Base-by-base conservation (phyloP, 106 monocot genomes). In the Acanthochlamys bracteata region DNA sequence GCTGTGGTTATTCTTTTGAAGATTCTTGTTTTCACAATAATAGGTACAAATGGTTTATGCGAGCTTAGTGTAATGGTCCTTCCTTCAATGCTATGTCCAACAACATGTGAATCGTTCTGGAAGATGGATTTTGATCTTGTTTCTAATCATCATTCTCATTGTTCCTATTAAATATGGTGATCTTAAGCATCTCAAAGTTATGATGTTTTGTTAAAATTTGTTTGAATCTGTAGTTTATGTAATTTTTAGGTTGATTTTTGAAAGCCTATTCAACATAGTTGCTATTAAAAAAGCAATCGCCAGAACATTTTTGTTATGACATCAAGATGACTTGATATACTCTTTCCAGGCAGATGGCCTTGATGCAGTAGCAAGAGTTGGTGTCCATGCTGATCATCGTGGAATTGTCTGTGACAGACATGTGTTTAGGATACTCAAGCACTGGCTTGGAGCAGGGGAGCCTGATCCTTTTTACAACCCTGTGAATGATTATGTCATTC, bases 381-480 rank as follows among this genome's bases (percentile, higher is more conserved):
- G 78, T 53, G 96, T 98, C 58, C 65, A 73, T 59, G 96, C 96
- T 11, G 85, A 91, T 52, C 96, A 98, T 60, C 82, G 84, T 3
- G 83, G 91, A 45, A 91, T 91, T 56, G 41, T 98, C 15, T 62
- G 78, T 7, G 73, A 88, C 63, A 64, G 71, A 0, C 82, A 88
- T 65, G 96, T 91, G 13, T 96, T 98, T 49, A 83, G 91, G 60
- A 81, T 91, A 43, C 74, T 88, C 16, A 71, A 85, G 40, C 80
- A 83, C 59, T 98, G 91, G 96, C 74, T 98, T 33, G 80, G 83
- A 42, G 91, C 91, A 3, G 95, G 95, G 57, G 82, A 85, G 57
- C 83, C 88, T 7, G 96, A 98, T 76, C 96, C 96, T 24, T 98
- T 83, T 78, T 98, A 91, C 57, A 77, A 98, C 56, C 96, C 96